Conservation (phyloP, 2,329 filamentous ascomycete species). For the Diaporthe sp. region DNA sequence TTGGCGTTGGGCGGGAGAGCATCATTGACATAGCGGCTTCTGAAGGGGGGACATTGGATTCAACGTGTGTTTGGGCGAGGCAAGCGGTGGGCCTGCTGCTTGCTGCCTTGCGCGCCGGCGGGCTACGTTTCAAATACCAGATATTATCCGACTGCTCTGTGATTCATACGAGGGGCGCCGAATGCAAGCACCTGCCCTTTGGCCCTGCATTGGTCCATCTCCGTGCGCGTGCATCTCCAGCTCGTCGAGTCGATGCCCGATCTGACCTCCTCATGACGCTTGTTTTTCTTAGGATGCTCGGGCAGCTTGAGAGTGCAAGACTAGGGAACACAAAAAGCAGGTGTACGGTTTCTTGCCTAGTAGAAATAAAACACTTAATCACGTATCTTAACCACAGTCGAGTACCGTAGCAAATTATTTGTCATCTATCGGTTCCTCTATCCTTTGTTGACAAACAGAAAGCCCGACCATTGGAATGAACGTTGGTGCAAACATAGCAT, state of each 20-base stretch:
- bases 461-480: too few relatives aligned
- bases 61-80: conserved; percentile 2
- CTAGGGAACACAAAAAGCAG: too few relatives aligned
- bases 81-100: background rate
- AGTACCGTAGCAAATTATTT: too few relatives aligned
- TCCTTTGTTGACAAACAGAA: too few relatives aligned
- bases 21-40: conserved; percentile 31
- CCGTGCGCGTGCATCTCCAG: too few relatives aligned
- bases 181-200: background rate
- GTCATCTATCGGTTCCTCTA: too few relatives aligned
- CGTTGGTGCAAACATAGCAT: too few relatives aligned
- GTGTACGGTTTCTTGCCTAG: too few relatives aligned
- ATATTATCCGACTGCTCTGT: conserved; percentile 8
- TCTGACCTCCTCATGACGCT: background rate
- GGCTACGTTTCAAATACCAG: conserved; percentile 25
- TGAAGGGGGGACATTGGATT: background rate
- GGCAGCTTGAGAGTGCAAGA: too few relatives aligned
- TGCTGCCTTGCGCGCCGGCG: conserved; percentile 5
- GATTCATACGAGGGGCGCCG: background rate
- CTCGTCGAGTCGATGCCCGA: background rate
- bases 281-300: too few relatives aligned
- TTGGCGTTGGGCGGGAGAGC: conserved; percentile 26
- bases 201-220: background rate
- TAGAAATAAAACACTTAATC: too few relatives aligned
- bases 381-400: too few relatives aligned